phyloP scores from a whole-genome alignment of 1,284 basidiomycete species.

The Leccinum insolens region DNA sequence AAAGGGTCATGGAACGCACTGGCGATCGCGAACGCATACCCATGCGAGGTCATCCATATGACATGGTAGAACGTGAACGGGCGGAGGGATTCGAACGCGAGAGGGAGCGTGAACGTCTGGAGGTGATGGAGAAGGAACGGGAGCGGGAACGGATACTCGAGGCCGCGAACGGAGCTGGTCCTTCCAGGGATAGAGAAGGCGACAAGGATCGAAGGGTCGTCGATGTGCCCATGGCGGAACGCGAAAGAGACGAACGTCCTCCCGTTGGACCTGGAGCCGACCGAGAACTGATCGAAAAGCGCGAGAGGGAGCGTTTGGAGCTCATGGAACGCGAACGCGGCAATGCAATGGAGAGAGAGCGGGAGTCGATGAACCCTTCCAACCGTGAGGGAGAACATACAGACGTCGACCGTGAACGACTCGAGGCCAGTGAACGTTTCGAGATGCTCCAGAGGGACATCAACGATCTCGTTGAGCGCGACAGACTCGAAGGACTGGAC shows the following conservation, averaged over 20 bases:
- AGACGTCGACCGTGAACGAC: slow-evolving; percentile 32
- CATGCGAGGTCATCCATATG: slow-evolving; percentile 27
- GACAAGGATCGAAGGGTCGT: slow-evolving; percentile 27
- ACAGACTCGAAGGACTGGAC: slow-evolving; percentile 33
- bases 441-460: slow-evolving; percentile 34
- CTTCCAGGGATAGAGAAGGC: slow-evolving; percentile 25
- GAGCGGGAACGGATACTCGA: slow-evolving; percentile 25
- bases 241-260: slow-evolving; percentile 27
- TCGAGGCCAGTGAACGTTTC: slow-evolving; percentile 32
- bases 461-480: slow-evolving; percentile 32
- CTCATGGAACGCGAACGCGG: slow-evolving; percentile 26
- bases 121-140: slow-evolving; percentile 30
- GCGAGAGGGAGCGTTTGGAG: slow-evolving; percentile 28
- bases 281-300: slow-evolving; percentile 24
- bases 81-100: slow-evolving; percentile 29
- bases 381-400: slow-evolving; percentile 26
- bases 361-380: slow-evolving; percentile 19
- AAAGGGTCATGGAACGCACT: slow-evolving; percentile 23
- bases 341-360: slow-evolving; percentile 22
- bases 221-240: slow-evolving; percentile 21
- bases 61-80: slow-evolving; percentile 32
- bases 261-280: slow-evolving; percentile 17
- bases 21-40: slow-evolving; percentile 28
- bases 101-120: slow-evolving; percentile 28
- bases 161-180: slow-evolving; percentile 1